Base-by-base conservation (phyloP, 164 flowering plant genomes). In the Sextonia rubra region DNA sequence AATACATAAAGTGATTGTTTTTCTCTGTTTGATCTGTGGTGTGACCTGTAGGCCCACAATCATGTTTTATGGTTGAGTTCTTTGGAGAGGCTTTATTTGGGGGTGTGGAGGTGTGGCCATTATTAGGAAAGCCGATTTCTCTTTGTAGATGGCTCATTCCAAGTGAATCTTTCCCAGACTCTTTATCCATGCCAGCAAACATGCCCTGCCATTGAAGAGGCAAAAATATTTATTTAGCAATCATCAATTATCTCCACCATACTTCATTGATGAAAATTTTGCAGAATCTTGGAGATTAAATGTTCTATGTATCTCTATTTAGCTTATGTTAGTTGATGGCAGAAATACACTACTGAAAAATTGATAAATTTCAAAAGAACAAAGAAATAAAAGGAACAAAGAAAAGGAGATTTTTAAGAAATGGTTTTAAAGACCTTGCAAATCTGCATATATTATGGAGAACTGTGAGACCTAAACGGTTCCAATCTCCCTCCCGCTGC, bases 171-270 rank as follows among this genome's bases (percentile, higher is more conserved):
- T 65, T 63, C 60, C 25, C 20, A 20, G 47, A 18, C 22, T 72
- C 75, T 37, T 74, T 73, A 48, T 71, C 49, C 64, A 30, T 29
- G 61, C 25, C 63, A 65, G 73, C 44, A 64, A 71, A 60, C 37
- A 61, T 71, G 1, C 17, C 80, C 88, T 84, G 82, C 75, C 79
- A 75, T 61, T 65, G 32, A 61, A 77, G 49, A 26, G 4, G 60
- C 24, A 20, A 74, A 71, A 12, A 47, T 25, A 49, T 48, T 70
- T 60, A 66, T 1, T 47, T 25, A 73, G 18, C 27, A 22, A 25
- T 20, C 14, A 47, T 62, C n/a, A 47, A 47, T 25, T 25, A 68
- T 68, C 15, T 11, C 9, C 58, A 22, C 55, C 47, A 47, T 58
- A 62, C 65, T 62, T 25, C 24, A 62, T 37, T 5, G 44, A 37